Conservation (phyloP, 768 basidiomycete genomes). For the Lentinula raphanica region DNA sequence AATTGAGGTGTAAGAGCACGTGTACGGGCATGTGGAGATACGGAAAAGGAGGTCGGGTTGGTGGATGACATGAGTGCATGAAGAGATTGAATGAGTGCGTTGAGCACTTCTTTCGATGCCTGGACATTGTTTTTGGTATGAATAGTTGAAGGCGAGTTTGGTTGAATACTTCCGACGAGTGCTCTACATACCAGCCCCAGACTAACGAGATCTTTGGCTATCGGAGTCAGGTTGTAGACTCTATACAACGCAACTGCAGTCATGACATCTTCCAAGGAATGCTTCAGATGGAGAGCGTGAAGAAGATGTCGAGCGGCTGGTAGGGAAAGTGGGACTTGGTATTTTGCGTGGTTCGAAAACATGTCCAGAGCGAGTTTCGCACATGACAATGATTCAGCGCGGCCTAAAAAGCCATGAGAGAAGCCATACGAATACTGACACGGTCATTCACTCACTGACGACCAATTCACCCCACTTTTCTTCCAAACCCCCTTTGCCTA, state of each 20-base stretch:
- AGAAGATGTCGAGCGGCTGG: constrained; percentile 36
- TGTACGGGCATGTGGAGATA: constrained; percentile 1
- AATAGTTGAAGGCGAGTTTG: neutral
- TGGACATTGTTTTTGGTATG: neutral
- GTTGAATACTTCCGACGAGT: constrained; percentile 25
- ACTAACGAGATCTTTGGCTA: constrained; percentile 35
- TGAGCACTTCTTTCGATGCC: constrained; percentile 1
- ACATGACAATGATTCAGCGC: constrained; percentile 36
- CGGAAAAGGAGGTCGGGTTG: neutral
- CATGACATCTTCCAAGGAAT: constrained; percentile 30
- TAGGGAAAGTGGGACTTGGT: constrained; percentile 35
- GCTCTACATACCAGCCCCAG: constrained; percentile 37
- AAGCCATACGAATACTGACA: neutral
- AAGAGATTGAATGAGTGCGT: constrained; percentile 2
- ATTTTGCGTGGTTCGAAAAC: constrained; percentile 40
- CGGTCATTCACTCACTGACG: constrained; percentile 30
- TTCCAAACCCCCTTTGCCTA: constrained; percentile 17
- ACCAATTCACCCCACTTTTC: constrained; percentile 27
- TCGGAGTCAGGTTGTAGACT: constrained; percentile 34
- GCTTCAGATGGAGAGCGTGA: constrained; percentile 30
- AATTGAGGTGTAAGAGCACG: neutral
- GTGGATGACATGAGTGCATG: neutral
- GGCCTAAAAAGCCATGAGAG: constrained; percentile 23
- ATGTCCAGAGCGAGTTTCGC: constrained; percentile 38
- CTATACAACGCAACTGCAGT: constrained; percentile 34